Evolutionary conservation across 2,329 filamentous ascomycete species (phyloP).

Genomic region (Colletotrichum falcatum): DNA sequence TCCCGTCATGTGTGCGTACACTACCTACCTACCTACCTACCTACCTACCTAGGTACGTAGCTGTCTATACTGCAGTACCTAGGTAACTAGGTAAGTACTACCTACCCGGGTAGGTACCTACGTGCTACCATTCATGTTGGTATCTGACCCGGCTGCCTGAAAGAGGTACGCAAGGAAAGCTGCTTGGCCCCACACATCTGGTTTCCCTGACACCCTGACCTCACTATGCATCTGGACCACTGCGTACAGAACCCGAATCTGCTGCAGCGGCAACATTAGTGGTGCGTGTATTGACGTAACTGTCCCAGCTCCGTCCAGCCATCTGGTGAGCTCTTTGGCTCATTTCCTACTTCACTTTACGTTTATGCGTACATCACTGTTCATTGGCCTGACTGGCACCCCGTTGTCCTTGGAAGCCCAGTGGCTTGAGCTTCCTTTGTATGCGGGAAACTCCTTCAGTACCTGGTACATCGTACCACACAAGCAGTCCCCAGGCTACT

Average conservation of each 20-base stretch:
- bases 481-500: background rate
- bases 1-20: constrained; percentile 11
- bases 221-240: constrained; percentile 6
- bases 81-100: too few relatives aligned
- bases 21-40: background rate
- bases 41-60: too few relatives aligned
- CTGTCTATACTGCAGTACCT: too few relatives aligned
- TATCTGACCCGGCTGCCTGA: background rate
- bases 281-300: constrained; percentile 33
- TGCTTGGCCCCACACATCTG: background rate
- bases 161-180: background rate
- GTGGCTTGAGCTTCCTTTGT: background rate
- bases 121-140: too few relatives aligned
- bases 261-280: constrained; percentile 2
- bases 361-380: background rate
- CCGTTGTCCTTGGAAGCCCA: background rate
- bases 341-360: background rate
- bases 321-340: constrained; percentile 15
- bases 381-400: constrained; percentile 7
- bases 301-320: constrained; percentile 2
- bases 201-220: constrained; percentile 19
- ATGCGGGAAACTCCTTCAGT: background rate
- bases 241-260: constrained; percentile 4
- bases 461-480: background rate
- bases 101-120: too few relatives aligned